Base-by-base conservation (phyloP, 129 eudicot species). In the Mikania micrantha region DNA sequence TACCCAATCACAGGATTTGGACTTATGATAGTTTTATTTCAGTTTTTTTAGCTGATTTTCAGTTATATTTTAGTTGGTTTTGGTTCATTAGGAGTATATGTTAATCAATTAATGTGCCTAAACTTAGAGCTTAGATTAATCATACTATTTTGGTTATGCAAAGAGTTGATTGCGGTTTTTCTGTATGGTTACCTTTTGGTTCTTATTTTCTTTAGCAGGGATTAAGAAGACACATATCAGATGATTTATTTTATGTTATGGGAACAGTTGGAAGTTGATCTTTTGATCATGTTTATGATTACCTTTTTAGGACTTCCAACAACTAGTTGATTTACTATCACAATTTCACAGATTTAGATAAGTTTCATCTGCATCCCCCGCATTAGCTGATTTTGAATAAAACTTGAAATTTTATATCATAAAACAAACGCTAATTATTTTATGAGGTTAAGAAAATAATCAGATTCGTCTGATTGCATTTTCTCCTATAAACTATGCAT, bases 141-240 rank as follows among this genome's bases (percentile, higher is more conserved):
- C 19, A 48, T 17, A 1, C 11, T 25, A 48, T 48, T 47, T 48
- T 48, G 10, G 60, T 53, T 53, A 6, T 53, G 32, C 22, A 59
- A 31, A 28, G 40, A 31, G 15, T 31, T 34, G 12, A 60, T 0
- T n/a, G 44, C 44, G 34, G 15, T 5, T 60, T 60, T 60, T 42
- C 25, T n/a, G 65, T 27, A 40, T 31, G 36, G 27, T 31, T 60
- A n/a, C 3, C 25, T 27, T 16, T 60, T 34, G 27, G 44, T 60
- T 20, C 44, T 60, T 60, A 32, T 16, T n/a, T n/a, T n/a, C n/a
- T n/a, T n/a, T n/a, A n/a, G 66, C n/a, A 52, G 44, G 27, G 66
- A 60, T 34, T 60, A 60, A 60, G 44, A 15, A 60, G 44, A 7
- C 45, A 60, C 25, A 3, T 35, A 3, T 60, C 4, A 4, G 66